Evolutionary conservation across 768 basidiomycete genomes (phyloP), one percentile per base, ranked within the genome.

Genomic region (Zangia roseola): DNA sequence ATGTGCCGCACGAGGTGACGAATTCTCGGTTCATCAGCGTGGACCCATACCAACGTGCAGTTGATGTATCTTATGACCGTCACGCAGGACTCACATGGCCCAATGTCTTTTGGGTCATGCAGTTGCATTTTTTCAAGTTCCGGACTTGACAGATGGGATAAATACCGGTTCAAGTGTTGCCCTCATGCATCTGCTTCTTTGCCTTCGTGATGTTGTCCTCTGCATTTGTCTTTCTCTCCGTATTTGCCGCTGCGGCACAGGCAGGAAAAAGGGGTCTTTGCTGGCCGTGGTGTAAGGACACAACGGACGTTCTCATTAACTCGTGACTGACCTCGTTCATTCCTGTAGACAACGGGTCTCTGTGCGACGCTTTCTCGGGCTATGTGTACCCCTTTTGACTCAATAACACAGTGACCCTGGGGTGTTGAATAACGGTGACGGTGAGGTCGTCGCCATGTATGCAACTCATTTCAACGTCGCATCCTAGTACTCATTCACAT

Each of bases 241-340:
- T 55, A 7, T 67, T 65, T 30, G 26, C 52, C 2, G 28, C 50
- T 12, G 44, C 52, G 17, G 61, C 52, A 33, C 59, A 53, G 12
- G 72, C 72, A 20, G 71, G 72, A 21, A 72, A 72, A 55, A 63
- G 70, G 17, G 71, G 71, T 33, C 62, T 72, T 20, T 58, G 56
- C 36, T 72, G 71, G 71, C 56, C 71, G 24, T 73, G 52, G 52
- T 72, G 68, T 69, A 48, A 50, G 62, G 10, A 41, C 2, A 0
- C 10, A 37, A 12, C 10, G 4, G 17, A 20, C 8, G 3, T 14
- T n/a, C 10, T 40, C 6, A 25, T 6, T 2, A 4, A 5, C 2
- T 21, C 9, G 2, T 34, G 1, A n/a, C n/a, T 59, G 37, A 59
- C 35, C 6, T 9, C 9, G 4, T 14, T 45, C 33, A 6, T 4